A percentile compares a stretch with the other conserved stretches of the same genome.
Evolutionary conservation across 2,329 filamentous ascomycete species (phyloP).

Genomic region (Phialophora chinensis): DNA sequence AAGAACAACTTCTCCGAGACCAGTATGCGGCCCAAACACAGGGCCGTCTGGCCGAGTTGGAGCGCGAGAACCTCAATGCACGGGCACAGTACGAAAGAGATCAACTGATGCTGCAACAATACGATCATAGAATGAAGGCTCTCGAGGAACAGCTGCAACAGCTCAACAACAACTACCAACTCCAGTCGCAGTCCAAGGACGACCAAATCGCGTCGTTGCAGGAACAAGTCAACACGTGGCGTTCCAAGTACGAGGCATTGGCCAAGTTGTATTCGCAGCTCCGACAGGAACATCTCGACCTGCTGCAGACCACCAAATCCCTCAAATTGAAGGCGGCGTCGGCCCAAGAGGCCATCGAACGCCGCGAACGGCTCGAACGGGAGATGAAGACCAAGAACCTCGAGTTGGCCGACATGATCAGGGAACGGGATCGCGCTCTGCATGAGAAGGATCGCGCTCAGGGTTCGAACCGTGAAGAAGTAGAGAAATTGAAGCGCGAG

Average conservation of each 20-base stretch:
- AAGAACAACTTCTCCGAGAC: slow-evolving; percentile 85
- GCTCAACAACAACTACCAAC: slow-evolving; percentile 79
- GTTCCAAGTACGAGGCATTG: slow-evolving; percentile 93
- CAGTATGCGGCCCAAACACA: slow-evolving; percentile 94
- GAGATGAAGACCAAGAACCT: slow-evolving; percentile 99
- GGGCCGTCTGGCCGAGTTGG: slow-evolving; percentile 91
- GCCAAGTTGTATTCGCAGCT: slow-evolving; percentile 97
- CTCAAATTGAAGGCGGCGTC: slow-evolving; percentile 96
- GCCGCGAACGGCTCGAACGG: slow-evolving; percentile 90
- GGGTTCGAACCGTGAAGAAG: slow-evolving; percentile 87
- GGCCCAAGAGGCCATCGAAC: slow-evolving; percentile 94
- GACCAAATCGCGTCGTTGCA: slow-evolving; percentile 92
- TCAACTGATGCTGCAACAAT: slow-evolving; percentile 95
- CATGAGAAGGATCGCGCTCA: slow-evolving; percentile 89
- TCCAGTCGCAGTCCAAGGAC: slow-evolving; percentile 88
- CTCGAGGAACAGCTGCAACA: slow-evolving; percentile 85
- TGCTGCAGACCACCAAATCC: slow-evolving; percentile 93
- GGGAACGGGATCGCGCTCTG: slow-evolving; percentile 88
- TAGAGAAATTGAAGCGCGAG: slow-evolving; percentile 94
- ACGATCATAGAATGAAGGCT: slow-evolving; percentile 91
- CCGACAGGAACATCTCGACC: slow-evolving; percentile 90
- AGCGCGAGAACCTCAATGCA: slow-evolving; percentile 92
- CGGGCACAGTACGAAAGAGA: slow-evolving; percentile 96
- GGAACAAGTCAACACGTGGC: slow-evolving; percentile 97
- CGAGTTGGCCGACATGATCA: slow-evolving; percentile 98